Conservation (phyloP, 2,329 filamentous ascomycete genomes). For the Fonsecaea pedrosoi region DNA sequence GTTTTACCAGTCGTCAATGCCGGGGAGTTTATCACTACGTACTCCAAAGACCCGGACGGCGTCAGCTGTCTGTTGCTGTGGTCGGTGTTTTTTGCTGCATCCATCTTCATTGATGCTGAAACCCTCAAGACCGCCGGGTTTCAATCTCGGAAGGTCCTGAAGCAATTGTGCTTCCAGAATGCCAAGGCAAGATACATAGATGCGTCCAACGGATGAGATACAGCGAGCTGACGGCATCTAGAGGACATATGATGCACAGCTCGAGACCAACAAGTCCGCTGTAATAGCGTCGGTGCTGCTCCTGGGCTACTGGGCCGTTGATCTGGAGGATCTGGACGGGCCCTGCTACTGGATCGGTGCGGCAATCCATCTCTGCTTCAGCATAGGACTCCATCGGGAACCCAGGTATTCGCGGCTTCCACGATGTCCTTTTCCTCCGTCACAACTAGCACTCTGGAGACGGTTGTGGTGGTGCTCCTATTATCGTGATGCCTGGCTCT, state of each 20-base stretch:
- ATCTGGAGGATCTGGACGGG: slow-evolving; percentile 51
- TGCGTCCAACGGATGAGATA: not conserved
- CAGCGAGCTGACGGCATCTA: slow-evolving; percentile 3
- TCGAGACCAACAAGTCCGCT: slow-evolving; percentile 49
- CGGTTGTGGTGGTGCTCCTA: slow-evolving; percentile 53
- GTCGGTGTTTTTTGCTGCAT: slow-evolving; percentile 50
- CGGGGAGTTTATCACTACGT: slow-evolving; percentile 24
- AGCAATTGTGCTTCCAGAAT: slow-evolving; percentile 47
- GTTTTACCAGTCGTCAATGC: slow-evolving; percentile 27
- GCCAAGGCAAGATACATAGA: slow-evolving; percentile 43
- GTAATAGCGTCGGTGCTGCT: slow-evolving; percentile 53
- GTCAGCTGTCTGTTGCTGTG: slow-evolving; percentile 45
- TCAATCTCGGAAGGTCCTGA: slow-evolving; percentile 46
- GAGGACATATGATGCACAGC: slow-evolving; percentile 26
- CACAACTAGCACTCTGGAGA: slow-evolving; percentile 46
- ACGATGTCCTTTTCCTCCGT: slow-evolving; percentile 33
- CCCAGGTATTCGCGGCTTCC: slow-evolving; percentile 37
- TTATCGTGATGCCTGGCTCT: slow-evolving; percentile 51
- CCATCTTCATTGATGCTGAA: slow-evolving; percentile 42
- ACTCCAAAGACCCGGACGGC: slow-evolving; percentile 10
- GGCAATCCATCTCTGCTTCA: slow-evolving; percentile 53
- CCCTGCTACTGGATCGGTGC: slow-evolving; percentile 58
- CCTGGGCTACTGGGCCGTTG: slow-evolving; percentile 53
- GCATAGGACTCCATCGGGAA: slow-evolving; percentile 52
- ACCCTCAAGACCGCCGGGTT: slow-evolving; percentile 45